Base-by-base conservation (phyloP, 305 asterid species). In the Ajuga reptans region DNA sequence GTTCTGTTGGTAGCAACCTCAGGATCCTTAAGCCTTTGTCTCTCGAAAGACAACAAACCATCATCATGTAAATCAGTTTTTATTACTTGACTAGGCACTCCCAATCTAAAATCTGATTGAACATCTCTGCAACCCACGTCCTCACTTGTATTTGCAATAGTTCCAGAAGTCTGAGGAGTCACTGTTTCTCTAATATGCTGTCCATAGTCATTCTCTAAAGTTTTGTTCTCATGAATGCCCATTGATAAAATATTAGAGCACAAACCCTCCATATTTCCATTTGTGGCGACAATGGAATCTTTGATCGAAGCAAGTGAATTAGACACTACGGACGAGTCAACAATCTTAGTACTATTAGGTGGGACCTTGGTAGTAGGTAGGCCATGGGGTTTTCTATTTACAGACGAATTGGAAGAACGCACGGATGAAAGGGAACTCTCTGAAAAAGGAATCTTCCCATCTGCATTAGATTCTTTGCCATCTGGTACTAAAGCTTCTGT, bases 21-120 rank as follows among this genome's bases (percentile, higher is more conserved):
- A 4, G 91, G 95, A 75, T 85, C 94, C 79, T 78, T 82, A 24
- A 77, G 72, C 75, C 95, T 80, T 84, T 80, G 90, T 50, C 85
- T 84, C 50, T 84, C 79, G 68, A 84, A 84, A 62, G 85, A 85
- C 58, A 75, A 79, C 72, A 81, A 67, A 67, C 84, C 89, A 56
- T 84, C 89, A 64, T 83, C 90, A 73, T 70, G 70, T 21, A 67
- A 49, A 18, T 73, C 68, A 11, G 12, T 79, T 57, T 69, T 81
- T 17, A 45, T 52, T 51, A 10, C 73, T 55, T 76, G 80, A 62
- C 74, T 60, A 55, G 64, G 79, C 9, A 55, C 63, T 58, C 58
- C 84, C 74, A 66, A 55, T 75, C 79, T 71, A 62, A 72, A 56
- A 52, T 81, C 83, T 56, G 87, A 76, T 37, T 59, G 73, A 17